Conservation (phyloP, 2,329 filamentous ascomycete species). For the Xylaria sp. region DNA sequence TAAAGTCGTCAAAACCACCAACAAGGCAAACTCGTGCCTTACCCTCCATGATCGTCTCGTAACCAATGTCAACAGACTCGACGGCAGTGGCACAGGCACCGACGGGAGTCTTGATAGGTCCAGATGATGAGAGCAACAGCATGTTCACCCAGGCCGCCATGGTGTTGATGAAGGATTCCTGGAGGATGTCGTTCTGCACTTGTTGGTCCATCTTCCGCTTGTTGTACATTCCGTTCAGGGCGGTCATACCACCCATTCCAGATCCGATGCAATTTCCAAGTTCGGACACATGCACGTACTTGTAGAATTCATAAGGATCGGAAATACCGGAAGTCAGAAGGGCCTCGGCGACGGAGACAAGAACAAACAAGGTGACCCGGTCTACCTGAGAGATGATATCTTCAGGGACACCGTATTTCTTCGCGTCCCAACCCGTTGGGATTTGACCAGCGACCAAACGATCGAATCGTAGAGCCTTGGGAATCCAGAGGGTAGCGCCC, state of each 20-base stretch:
- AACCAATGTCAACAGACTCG: slow-evolving; percentile 96
- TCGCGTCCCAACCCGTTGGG: slow-evolving; percentile 96
- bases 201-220: slow-evolving; percentile 97
- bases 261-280: slow-evolving; percentile 99
- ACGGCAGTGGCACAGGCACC: slow-evolving; percentile 97
- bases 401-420: slow-evolving; percentile 94
- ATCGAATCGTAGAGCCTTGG: slow-evolving; percentile 96
- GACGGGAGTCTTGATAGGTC: slow-evolving; percentile 97
- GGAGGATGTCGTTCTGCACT: slow-evolving; percentile 97
- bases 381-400: slow-evolving; percentile 99
- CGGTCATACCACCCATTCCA: slow-evolving; percentile 93
- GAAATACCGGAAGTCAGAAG: slow-evolving; percentile 94
- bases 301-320: slow-evolving; percentile 99
- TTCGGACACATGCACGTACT: slow-evolving; percentile 98
- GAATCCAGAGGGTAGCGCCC: slow-evolving; percentile 92
- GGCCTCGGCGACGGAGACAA: slow-evolving; percentile 92
- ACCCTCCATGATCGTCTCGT: slow-evolving; percentile 97
- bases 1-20: slow-evolving; percentile 98
- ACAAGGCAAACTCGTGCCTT: slow-evolving; percentile 98
- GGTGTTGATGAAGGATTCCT: slow-evolving; percentile 99
- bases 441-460: slow-evolving; percentile 97
- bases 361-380: slow-evolving; percentile 92
- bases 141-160: slow-evolving; percentile 99
- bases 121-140: slow-evolving; percentile 95
- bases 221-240: slow-evolving; percentile 97